Evolutionary conservation across 2,329 filamentous ascomycete genomes (phyloP), one percentile per base, ranked within the genome.

Genomic region (Diaporthe citrichinensis): DNA sequence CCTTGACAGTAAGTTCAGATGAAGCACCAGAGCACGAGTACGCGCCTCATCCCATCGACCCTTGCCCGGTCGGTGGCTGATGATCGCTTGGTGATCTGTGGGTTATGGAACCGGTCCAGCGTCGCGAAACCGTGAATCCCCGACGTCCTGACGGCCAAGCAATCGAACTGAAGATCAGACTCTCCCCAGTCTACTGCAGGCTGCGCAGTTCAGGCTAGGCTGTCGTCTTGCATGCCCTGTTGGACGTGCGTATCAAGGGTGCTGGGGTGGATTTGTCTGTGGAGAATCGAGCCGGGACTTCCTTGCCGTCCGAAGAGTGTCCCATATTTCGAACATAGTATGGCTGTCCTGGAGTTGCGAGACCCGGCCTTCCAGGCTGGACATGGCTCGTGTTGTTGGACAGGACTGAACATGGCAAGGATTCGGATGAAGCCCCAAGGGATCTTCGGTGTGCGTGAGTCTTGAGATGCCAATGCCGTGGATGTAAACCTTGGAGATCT

Each of bases 161-260:
- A 74, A 69, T 69, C 41, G 31, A 74, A 59, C 28, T 55, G 62
- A 51, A 49, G 71, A 73, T 73, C 71, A 73, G 71, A 67, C 71
- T 53, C 39, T 59, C 31, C 72, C 65, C 59, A 71, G 55, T 53
- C 55, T 68, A 39, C 62, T 39, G 28, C 46, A 68, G 25, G 46
- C 28, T 46, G 28, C 20, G 65, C 65, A 39, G 65, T 28, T 31
- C 46, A 28, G 65, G 65, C 46, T 53, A 68, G 25, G 39, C 59
- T 46, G 55, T 58, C 17, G 39, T 68, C 46, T 53, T 28, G 65
- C 46, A 68, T 4, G 65, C 15, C 65, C 34, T 68, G 65, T 53
- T 68, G 65, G 65, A 39, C 49, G 34, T 39, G 46, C 46, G 65
- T 53, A 39, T 69, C 65, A 69, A 55, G 65, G 65, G 62, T 68